Percentiles rank a stretch among this genome's conserved stretches.
phyloP scores from a whole-genome alignment of 306 rosid species.

The Benincasa hispida region DNA sequence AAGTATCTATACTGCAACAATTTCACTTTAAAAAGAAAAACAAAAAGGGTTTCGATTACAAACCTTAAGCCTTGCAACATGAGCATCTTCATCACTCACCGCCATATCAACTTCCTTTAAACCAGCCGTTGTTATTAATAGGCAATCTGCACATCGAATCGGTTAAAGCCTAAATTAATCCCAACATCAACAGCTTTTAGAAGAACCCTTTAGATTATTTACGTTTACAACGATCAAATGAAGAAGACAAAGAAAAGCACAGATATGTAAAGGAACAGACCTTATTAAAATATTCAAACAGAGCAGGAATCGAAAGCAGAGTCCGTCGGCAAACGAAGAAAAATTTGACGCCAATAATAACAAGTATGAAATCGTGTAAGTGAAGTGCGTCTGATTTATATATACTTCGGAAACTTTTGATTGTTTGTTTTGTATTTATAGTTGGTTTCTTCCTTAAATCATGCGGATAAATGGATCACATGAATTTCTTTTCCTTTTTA shows the following conservation, averaged over 20 bases:
- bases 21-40: background rate
- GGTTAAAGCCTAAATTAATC: background rate
- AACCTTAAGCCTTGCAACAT: slow-evolving; percentile 45
- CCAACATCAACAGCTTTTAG: background rate
- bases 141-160: background rate
- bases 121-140: background rate
- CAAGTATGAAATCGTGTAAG: background rate
- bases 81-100: slow-evolving; percentile 16
- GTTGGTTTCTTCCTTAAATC: too few relatives aligned
- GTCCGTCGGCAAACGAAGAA: background rate
- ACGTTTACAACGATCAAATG: background rate
- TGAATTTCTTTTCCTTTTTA: too few relatives aligned
- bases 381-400: too few relatives aligned
- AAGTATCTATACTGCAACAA: background rate
- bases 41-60: background rate
- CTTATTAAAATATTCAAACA: background rate
- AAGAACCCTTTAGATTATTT: background rate
- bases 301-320: background rate
- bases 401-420: too few relatives aligned
- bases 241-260: background rate
- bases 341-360: background rate
- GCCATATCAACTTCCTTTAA: slow-evolving; percentile 18
- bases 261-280: background rate
- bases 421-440: too few relatives aligned
- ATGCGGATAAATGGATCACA: too few relatives aligned